Percentiles rank a stretch among this genome's conserved stretches.
phyloP scores from a whole-genome alignment of 805 yeast species.

The Ogataea paraovalis region DNA sequence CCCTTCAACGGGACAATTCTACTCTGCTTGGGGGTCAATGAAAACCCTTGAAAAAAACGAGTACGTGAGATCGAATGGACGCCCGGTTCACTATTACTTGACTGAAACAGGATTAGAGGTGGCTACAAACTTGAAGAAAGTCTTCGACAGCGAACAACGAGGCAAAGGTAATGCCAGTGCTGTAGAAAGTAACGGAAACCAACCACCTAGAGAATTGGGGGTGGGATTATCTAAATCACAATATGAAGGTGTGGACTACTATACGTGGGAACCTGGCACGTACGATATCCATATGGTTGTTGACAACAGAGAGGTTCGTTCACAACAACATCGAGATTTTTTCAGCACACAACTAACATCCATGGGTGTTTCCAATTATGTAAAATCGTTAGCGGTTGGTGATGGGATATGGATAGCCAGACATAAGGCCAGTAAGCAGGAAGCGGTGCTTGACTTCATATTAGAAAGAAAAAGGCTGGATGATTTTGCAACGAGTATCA shows the following conservation, averaged over 20 bases:
- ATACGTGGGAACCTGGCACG: slow-evolving; percentile 58
- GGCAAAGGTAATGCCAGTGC: not conserved
- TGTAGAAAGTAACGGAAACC: not conserved
- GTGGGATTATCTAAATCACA: not conserved
- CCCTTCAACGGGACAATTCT: slow-evolving; percentile 56
- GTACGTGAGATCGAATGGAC: slow-evolving; percentile 51
- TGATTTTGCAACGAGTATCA: slow-evolving; percentile 76
- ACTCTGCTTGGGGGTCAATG: slow-evolving; percentile 73
- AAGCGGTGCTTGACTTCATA: slow-evolving; percentile 74
- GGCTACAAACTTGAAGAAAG: slow-evolving; percentile 52
- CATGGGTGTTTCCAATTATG: slow-evolving; percentile 48
- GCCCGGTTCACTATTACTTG: slow-evolving; percentile 56
- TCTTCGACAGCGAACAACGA: slow-evolving; percentile 31
- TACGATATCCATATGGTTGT: slow-evolving; percentile 60
- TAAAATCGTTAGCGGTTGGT: slow-evolving; percentile 67
- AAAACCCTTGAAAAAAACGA: slow-evolving; percentile 60
- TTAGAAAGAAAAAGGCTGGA: slow-evolving; percentile 87
- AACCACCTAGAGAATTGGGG: not conserved
- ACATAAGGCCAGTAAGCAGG: slow-evolving; percentile 50
- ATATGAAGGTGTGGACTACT: slow-evolving; percentile 29
- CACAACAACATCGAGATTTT: slow-evolving; percentile 63
- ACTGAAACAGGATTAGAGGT: slow-evolving; percentile 67
- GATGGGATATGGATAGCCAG: slow-evolving; percentile 89
- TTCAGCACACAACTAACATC: slow-evolving; percentile 52
- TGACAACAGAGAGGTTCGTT: slow-evolving; percentile 80